Evolutionary conservation across 2,329 filamentous ascomycete species (phyloP).

Genomic region (Knoxdaviesia capensis): DNA sequence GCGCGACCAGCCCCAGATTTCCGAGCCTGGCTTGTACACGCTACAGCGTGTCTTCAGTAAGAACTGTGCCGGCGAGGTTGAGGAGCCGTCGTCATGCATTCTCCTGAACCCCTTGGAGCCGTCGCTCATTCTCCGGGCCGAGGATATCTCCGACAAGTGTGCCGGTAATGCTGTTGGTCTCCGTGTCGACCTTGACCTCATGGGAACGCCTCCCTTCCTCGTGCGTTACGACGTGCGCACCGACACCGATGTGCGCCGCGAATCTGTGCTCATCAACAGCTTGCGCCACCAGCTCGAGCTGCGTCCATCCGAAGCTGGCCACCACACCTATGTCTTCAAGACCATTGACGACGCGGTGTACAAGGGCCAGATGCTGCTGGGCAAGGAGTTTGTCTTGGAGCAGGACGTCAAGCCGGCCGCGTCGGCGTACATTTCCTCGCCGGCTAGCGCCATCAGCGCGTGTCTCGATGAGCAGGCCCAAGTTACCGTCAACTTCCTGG

Average conservation of each 20-base stretch:
- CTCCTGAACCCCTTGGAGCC: constrained; percentile 83
- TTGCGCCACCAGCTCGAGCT: constrained; percentile 72
- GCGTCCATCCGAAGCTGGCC: constrained; percentile 59
- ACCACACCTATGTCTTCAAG: constrained; percentile 71
- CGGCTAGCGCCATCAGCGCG: constrained; percentile 35
- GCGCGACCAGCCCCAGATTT: constrained; percentile 45
- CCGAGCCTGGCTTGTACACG: constrained; percentile 69
- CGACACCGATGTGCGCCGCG: constrained; percentile 32
- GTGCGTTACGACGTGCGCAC: constrained; percentile 57
- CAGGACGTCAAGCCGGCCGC: constrained; percentile 90
- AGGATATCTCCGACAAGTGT: constrained; percentile 86
- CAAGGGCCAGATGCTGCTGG: constrained; percentile 38
- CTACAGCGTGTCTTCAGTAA: constrained; percentile 61
- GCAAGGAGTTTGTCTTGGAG: constrained; percentile 45
- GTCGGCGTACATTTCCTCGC: constrained; percentile 47
- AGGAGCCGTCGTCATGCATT: constrained; percentile 86
- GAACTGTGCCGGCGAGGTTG: constrained; percentile 68
- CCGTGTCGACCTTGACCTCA: constrained; percentile 70
- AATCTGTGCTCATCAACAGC: constrained; percentile 40
- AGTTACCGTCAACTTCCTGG: constrained; percentile 54
- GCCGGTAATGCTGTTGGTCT: constrained; percentile 85
- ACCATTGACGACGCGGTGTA: constrained; percentile 73
- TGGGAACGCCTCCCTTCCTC: constrained; percentile 82
- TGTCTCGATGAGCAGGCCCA: constrained; percentile 70
- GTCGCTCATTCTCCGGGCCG: constrained; percentile 48